Percentiles rank a stretch among this genome's conserved stretches.
Conservation (phyloP, 169 alveolate species). For the Plasmodium yoelii region DNA sequence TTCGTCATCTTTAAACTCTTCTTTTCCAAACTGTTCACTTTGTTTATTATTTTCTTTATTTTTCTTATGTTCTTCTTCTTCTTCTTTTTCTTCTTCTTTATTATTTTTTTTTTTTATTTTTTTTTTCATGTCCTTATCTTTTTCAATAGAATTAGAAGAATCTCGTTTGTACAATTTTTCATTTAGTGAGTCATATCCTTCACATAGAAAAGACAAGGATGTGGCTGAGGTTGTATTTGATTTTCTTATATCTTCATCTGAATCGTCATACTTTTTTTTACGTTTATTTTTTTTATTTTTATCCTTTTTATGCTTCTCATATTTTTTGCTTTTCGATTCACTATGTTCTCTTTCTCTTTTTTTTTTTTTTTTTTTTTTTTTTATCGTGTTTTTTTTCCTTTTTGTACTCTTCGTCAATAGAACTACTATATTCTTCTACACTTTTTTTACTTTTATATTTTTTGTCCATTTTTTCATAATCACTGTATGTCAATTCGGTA, state of each 20-base stretch:
- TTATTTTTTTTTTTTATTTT: not conserved
- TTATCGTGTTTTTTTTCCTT: constrained; percentile 4
- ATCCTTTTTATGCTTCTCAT: not conserved
- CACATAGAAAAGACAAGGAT: constrained; percentile 57
- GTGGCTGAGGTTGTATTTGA: constrained; percentile 31
- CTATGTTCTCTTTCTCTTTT: constrained; percentile 4
- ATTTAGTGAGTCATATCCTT: constrained; percentile 47
- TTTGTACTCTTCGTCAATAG: not conserved
- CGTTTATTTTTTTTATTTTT: constrained; percentile 20
- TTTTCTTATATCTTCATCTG: not conserved
- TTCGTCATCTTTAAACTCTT: not conserved
- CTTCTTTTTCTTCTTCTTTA: not conserved
- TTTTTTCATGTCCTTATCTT: not conserved
- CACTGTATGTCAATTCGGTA: not conserved
- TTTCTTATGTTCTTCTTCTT: not conserved
- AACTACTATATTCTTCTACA: constrained; percentile 10
- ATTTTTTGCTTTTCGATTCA: not conserved
- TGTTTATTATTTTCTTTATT: not conserved
- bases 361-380: constrained; percentile 15
- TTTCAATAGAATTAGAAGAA: not conserved
- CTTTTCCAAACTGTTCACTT: constrained; percentile 3
- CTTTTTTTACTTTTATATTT: constrained; percentile 3
- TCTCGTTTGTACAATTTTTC: not conserved
- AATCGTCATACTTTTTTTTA: constrained; percentile 6
- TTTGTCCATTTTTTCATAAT: not conserved